Conservation (phyloP, 306 rosid species). For the Lagenaria siceraria region DNA sequence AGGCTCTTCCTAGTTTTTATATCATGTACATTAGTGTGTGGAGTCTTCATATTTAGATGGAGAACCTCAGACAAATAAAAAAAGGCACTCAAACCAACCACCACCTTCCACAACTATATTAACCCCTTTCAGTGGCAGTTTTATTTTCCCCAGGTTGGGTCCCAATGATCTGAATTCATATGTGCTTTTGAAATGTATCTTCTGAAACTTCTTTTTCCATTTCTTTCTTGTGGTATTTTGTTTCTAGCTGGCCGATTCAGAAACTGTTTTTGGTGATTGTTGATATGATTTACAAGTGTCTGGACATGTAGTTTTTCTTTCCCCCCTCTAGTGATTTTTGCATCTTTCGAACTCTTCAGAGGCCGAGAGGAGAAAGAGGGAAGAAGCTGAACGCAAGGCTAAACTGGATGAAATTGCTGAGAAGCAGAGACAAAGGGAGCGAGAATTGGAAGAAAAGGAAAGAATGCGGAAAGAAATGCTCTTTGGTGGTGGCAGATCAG, state of each 20-base stretch:
- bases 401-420: slow-evolving; percentile 68
- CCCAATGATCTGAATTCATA: not conserved
- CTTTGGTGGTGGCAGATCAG: slow-evolving; percentile 19
- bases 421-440: slow-evolving; percentile 73
- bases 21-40: not conserved
- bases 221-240: not conserved
- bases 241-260: not conserved
- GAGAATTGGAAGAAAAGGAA: slow-evolving; percentile 72
- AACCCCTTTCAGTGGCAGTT: not conserved
- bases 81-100: not conserved
- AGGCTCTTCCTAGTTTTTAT: not conserved
- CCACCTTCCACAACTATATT: not conserved
- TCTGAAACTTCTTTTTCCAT: not conserved
- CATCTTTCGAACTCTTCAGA: slow-evolving; percentile 29
- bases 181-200: not conserved
- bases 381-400: slow-evolving; percentile 55
- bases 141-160: not conserved
- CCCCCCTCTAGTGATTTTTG: not conserved
- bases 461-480: slow-evolving; percentile 48
- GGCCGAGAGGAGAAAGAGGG: slow-evolving; percentile 67
- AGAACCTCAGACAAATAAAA: not conserved
- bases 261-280: not conserved
- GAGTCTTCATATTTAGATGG: not conserved
- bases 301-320: not conserved
- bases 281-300: too few species aligned